These are phyloP conservation scores for Coemansia sp. DNA, from an alignment of 371 early-diverging fungal genomes.

Conservation along the genomic window DNA sequence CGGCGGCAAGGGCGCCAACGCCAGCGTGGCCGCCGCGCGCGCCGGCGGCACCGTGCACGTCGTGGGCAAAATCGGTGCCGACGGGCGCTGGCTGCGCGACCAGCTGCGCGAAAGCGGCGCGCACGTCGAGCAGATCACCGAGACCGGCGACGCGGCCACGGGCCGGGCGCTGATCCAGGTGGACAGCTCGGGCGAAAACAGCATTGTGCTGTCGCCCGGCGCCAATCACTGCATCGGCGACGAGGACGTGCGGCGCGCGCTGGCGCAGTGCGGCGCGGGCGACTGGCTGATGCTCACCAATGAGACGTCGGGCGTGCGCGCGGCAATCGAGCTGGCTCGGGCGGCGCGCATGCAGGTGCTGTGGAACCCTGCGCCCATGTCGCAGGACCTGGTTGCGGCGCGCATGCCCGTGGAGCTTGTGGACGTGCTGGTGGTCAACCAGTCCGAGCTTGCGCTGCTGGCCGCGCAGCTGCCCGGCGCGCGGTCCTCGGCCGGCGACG, in stretches of 20 bases:
- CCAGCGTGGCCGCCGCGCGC: slow-evolving; percentile 75
- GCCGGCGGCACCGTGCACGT: slow-evolving; percentile 71
- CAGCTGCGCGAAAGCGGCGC: slow-evolving; percentile 58
- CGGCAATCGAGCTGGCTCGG: slow-evolving; percentile 62
- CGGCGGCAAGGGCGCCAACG: slow-evolving; percentile 93
- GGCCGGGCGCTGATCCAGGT: slow-evolving; percentile 91
- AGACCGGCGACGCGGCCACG: slow-evolving; percentile 57
- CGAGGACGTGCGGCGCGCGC: slow-evolving; percentile 48
- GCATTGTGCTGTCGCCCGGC: slow-evolving; percentile 83
- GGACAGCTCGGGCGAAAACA: slow-evolving; percentile 70
- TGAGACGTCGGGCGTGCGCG: slow-evolving; percentile 75
- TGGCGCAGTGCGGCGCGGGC: slow-evolving; percentile 52
- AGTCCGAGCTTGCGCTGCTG: slow-evolving; percentile 65
- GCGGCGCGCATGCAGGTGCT: slow-evolving; percentile 64
- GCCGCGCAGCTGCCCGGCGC: slow-evolving; percentile 30
- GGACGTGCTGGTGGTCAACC: slow-evolving; percentile 79
- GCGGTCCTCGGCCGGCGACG: not conserved
- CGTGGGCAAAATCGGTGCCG: slow-evolving; percentile 82
- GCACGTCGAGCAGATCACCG: slow-evolving; percentile 53
- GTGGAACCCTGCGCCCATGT: slow-evolving; percentile 88
- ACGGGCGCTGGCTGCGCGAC: slow-evolving; percentile 77
- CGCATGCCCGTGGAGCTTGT: slow-evolving; percentile 64
- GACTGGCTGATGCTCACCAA: slow-evolving; percentile 81
- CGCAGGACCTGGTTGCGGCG: slow-evolving; percentile 53
- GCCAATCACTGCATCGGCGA: slow-evolving; percentile 67